Base-by-base conservation (phyloP, 495 filamentous ascomycete species). In the Cercophora newfieldiana region DNA sequence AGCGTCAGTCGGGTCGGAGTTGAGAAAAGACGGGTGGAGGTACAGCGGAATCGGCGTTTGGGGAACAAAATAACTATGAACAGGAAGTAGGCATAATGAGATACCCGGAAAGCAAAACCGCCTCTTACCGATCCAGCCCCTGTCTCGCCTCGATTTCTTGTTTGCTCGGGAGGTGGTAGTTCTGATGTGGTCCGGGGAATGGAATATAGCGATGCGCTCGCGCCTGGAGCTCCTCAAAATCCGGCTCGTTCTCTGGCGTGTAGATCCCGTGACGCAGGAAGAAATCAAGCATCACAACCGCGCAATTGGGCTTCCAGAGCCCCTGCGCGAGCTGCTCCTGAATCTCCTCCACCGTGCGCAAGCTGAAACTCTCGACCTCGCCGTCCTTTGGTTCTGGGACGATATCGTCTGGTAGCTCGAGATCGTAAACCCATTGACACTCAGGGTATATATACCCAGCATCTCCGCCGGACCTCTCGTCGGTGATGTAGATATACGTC, bases 271-370 rank as follows among this genome's bases (percentile, higher is more conserved):
- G 93, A 28, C 95, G 81, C 64, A 97, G 79, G 77, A 99, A 93
- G 82, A 98, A 99, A 76, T 97, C 92, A 51, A 96, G 75, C 70
- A 96, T 76, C 24, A 96, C 83, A 61, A 94, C 69, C 1, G 90
- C 89, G 74, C 94, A 97, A 73, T 99, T 99, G 0, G 96, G 92
- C 79, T 99, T 99, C 80, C 96, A 97, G 66, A 89, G 83, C 1
- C 90, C 91, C 54, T 81, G 79, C 1, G 83, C 85, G 66, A 99
- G 71, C 19, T 89, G 87, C 63, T 85, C 81, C 80, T 89, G 81
- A 3, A 94, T 88, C 73, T 96, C 86, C 3, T 90, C 85, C 44
- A 97, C 83, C 2, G 83, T 89, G 81, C 83, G 85, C 66, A 97
- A 78, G 69, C 86, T 83, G 77, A 99, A 99, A 33, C 87, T 87